These are phyloP conservation scores for Tetrapisispora nanseiensis DNA, from an alignment of 805 yeast species.

Conservation along the genomic window DNA sequence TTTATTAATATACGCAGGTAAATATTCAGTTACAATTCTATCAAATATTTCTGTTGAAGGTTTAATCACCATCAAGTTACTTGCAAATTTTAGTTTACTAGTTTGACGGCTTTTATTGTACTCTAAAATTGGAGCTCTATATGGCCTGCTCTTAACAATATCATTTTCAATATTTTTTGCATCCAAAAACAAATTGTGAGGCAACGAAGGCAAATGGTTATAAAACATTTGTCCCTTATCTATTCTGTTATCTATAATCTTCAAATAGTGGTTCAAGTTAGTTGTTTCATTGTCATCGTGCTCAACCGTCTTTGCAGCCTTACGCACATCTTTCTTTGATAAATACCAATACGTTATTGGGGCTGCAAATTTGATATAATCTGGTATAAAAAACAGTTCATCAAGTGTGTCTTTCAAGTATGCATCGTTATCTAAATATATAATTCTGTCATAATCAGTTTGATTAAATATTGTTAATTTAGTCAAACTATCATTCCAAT, in stretches of 20 bases:
- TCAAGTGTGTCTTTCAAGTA: slow-evolving; percentile 36
- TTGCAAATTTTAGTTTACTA: slow-evolving; percentile 26
- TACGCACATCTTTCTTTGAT: slow-evolving; percentile 19
- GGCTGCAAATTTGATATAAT: slow-evolving; percentile 35
- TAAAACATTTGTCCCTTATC: slow-evolving; percentile 25
- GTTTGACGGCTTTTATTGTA: slow-evolving; percentile 10
- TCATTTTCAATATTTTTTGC: slow-evolving; percentile 24
- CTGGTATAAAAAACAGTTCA: slow-evolving; percentile 43
- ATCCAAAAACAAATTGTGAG: slow-evolving; percentile 17
- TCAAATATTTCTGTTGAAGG: slow-evolving; percentile 33
- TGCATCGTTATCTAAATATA: slow-evolving; percentile 53
- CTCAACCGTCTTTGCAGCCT: slow-evolving; percentile 13
- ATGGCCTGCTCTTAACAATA: slow-evolving; percentile 19
- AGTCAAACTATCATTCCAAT: slow-evolving; percentile 43
- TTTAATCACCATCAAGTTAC: slow-evolving; percentile 50
- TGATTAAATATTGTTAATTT: slow-evolving; percentile 45
- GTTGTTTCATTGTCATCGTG: slow-evolving; percentile 12
- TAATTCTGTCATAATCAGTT: slow-evolving; percentile 40
- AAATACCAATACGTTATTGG: slow-evolving; percentile 37
- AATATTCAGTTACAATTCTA: slow-evolving; percentile 12
- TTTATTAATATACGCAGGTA: slow-evolving; percentile 14
- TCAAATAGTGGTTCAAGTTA: slow-evolving; percentile 20
- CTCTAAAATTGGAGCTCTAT: slow-evolving; percentile 17
- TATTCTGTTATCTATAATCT: slow-evolving; percentile 14
- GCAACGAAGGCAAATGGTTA: slow-evolving; percentile 32